Percentiles rank a stretch among this genome's conserved stretches.
These are phyloP conservation scores for Ampelomyces quisqualis DNA, from an alignment of 2,329 filamentous ascomycete genomes.

Conservation along the genomic window DNA sequence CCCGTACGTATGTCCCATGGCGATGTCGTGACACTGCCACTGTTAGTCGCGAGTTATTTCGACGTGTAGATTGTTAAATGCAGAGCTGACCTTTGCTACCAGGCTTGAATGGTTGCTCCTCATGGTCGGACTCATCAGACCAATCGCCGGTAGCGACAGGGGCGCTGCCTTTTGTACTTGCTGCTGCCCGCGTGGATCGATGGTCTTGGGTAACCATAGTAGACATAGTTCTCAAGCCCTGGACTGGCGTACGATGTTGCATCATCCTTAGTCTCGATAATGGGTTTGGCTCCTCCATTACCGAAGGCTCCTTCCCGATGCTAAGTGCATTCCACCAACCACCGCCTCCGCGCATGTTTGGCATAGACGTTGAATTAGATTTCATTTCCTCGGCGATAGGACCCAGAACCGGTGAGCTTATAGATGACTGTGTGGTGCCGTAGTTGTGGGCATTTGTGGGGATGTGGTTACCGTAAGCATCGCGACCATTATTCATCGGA, in stretches of 20 bases:
- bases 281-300: background rate
- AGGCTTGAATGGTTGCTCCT: no score
- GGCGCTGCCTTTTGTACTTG: no score
- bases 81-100: no score
- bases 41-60: no score
- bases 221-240: background rate
- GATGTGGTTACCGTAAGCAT: conserved; percentile 17
- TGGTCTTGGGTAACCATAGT: no score
- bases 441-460: conserved; percentile 13
- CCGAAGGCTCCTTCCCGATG: background rate
- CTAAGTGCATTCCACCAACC: conserved; percentile 1
- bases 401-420: background rate
- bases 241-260: background rate
- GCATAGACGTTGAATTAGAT: background rate
- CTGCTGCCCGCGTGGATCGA: no score
- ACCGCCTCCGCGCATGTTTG: conserved; percentile 1
- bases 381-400: background rate
- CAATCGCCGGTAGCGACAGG: no score
- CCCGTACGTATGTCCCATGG: no score
- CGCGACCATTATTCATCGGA: conserved; percentile 14
- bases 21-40: no score
- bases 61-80: no score
- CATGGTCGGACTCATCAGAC: no score
- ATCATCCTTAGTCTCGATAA: background rate
- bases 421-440: background rate